Percentiles rank a stretch among this genome's conserved stretches.
Conservation (phyloP, 371 early-diverging fungal species). For the Lichtheimia hyalospora region DNA sequence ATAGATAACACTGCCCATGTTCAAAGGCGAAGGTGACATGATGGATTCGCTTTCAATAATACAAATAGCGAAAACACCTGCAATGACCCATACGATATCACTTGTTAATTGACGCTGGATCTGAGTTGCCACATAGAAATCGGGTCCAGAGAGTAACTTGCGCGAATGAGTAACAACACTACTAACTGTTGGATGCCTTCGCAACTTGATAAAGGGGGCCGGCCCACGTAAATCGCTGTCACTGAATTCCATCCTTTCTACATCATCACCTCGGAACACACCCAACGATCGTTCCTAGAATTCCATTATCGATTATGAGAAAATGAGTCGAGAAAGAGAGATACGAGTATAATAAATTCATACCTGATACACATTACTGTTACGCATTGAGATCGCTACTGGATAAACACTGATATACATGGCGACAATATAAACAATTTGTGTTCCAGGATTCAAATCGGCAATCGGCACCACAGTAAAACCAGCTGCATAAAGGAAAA, state of each 20-base stretch:
- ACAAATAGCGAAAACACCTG: conserved; percentile 34
- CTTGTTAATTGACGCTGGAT: conserved; percentile 44
- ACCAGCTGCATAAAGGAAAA: conserved; percentile 25
- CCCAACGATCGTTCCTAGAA: conserved; percentile 43
- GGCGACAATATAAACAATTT: conserved; percentile 44
- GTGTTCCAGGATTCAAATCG: conserved; percentile 42
- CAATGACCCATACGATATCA: conserved; percentile 46
- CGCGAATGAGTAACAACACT: conserved; percentile 33
- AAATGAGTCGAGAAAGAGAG: no score
- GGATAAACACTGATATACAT: conserved; percentile 56
- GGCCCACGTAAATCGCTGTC: conserved; percentile 10
- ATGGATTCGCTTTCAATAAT: conserved; percentile 30
- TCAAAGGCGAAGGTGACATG: conserved; percentile 41
- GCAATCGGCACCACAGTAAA: conserved; percentile 36
- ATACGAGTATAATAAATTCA: background rate
- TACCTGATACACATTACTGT: conserved; percentile 51
- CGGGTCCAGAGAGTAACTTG: conserved; percentile 31
- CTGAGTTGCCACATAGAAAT: conserved; percentile 45
- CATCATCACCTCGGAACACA: conserved; percentile 30
- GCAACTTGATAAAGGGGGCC: conserved; percentile 21
- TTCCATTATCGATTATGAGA: no score
- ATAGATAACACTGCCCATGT: conserved; percentile 35
- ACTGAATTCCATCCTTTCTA: conserved; percentile 18
- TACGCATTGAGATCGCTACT: conserved; percentile 48
- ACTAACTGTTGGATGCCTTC: conserved; percentile 28